phyloP scores from a whole-genome alignment of 1,284 basidiomycete species.

The Sanguinoderma infundibulare region DNA sequence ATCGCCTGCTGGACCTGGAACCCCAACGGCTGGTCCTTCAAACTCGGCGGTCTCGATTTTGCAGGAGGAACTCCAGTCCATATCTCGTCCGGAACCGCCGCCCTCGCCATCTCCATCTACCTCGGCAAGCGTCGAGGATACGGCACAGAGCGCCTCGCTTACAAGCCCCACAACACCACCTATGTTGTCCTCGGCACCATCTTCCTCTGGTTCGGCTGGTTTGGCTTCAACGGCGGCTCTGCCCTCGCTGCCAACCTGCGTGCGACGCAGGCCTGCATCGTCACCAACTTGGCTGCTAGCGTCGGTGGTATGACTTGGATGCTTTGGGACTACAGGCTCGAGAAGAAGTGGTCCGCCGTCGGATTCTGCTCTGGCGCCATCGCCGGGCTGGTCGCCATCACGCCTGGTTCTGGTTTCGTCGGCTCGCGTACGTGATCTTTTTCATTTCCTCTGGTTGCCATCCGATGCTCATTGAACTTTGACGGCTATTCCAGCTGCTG shows the following conservation, averaged over 20 bases:
- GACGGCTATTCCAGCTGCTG: conserved; percentile 55
- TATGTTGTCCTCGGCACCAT: conserved; percentile 93
- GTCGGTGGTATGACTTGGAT: conserved; percentile 95
- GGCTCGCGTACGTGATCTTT: conserved; percentile 64
- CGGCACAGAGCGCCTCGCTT: conserved; percentile 88
- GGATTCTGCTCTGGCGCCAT: conserved; percentile 98
- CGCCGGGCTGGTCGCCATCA: conserved; percentile 89
- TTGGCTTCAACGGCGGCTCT: conserved; percentile 89
- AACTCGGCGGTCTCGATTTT: conserved; percentile 86
- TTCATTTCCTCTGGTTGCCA: conserved; percentile 4
- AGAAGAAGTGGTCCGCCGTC: conserved; percentile 92
- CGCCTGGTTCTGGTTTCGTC: conserved; percentile 90
- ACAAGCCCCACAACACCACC: conserved; percentile 87
- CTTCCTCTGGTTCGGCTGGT: conserved; percentile 99
- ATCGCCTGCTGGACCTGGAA: conserved; percentile 98
- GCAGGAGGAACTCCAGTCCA: conserved; percentile 98
- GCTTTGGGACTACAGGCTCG: conserved; percentile 92
- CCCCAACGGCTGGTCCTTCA: conserved; percentile 82
- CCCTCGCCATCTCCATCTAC: conserved; percentile 91
- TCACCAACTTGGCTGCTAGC: conserved; percentile 89
- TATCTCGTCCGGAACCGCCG: conserved; percentile 90
- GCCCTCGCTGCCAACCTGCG: conserved; percentile 88
- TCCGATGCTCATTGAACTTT: background rate
- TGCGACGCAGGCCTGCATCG: conserved; percentile 88
- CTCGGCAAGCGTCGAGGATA: conserved; percentile 92